phyloP scores from a whole-genome alignment of 2,329 filamentous ascomycete species.

The Cordyceps militaris region DNA sequence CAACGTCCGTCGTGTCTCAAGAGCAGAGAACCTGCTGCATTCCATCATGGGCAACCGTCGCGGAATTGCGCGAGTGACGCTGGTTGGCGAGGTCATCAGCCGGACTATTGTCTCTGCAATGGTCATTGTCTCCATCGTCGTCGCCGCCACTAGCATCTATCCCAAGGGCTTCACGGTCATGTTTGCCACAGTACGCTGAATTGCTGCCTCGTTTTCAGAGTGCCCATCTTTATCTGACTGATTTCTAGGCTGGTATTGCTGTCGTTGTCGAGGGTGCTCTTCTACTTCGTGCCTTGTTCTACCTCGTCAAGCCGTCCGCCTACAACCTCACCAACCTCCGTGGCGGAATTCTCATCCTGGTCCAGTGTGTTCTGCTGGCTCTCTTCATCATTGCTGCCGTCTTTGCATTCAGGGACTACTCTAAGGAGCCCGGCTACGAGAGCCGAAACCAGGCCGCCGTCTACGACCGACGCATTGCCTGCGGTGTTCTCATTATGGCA shows the following conservation, averaged over 20 bases:
- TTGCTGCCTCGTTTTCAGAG: background rate
- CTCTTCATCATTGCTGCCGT: slow-evolving; percentile 9
- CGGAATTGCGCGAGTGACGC: slow-evolving; percentile 6
- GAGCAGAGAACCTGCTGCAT: background rate
- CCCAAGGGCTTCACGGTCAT: slow-evolving; percentile 11
- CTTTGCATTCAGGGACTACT: slow-evolving; percentile 11
- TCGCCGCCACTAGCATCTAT: slow-evolving; percentile 9
- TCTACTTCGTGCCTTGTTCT: slow-evolving; percentile 4
- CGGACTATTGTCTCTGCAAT: slow-evolving; percentile 6
- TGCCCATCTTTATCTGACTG: background rate
- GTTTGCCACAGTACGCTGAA: slow-evolving; percentile 3
- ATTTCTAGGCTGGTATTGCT: slow-evolving; percentile 4
- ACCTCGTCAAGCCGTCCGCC: slow-evolving; percentile 9
- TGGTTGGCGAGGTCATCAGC: slow-evolving; percentile 4
- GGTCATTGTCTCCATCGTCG: slow-evolving; percentile 9
- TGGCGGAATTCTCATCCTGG: background rate
- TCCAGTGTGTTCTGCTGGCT: slow-evolving; percentile 7
- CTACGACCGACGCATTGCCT: slow-evolving; percentile 8
- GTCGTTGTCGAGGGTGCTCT: background rate
- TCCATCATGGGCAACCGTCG: slow-evolving; percentile 10
- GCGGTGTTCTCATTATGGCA: slow-evolving; percentile 11
- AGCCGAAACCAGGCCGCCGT: slow-evolving; percentile 7
- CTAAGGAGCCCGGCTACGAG: slow-evolving; percentile 9
- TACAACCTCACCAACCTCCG: slow-evolving; percentile 10
- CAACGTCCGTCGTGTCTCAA: background rate